These are phyloP conservation scores for Patellaria atrata DNA, from an alignment of 495 filamentous ascomycete genomes.

Conservation along the genomic window DNA sequence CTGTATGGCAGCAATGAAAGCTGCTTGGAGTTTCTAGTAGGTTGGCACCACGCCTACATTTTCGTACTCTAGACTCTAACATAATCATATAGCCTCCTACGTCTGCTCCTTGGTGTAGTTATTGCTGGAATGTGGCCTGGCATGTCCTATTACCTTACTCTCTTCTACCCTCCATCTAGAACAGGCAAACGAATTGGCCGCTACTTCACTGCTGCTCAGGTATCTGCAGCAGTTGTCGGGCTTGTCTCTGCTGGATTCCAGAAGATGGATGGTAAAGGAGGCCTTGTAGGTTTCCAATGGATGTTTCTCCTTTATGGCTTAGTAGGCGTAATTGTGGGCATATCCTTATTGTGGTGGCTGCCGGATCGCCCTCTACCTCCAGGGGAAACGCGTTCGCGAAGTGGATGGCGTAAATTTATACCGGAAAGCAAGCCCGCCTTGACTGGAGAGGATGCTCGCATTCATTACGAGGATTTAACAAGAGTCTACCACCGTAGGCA, in stretches of 20 bases:
- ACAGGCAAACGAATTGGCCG: slow-evolving; percentile 79
- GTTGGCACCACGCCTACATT: slow-evolving; percentile 13
- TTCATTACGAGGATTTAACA: slow-evolving; percentile 75
- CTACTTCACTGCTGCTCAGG: slow-evolving; percentile 80
- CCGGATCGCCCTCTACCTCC: slow-evolving; percentile 68
- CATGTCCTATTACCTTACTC: slow-evolving; percentile 84
- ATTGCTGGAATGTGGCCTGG: slow-evolving; percentile 93
- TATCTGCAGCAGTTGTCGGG: slow-evolving; percentile 81
- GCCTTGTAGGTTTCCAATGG: slow-evolving; percentile 79
- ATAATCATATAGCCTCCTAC: slow-evolving; percentile 42
- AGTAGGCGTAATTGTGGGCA: slow-evolving; percentile 52
- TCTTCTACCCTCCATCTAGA: slow-evolving; percentile 78
- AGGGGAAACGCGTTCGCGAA: slow-evolving; percentile 30
- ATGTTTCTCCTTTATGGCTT: slow-evolving; percentile 89
- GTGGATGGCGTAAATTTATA: slow-evolving; percentile 31
- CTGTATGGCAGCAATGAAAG: slow-evolving; percentile 67
- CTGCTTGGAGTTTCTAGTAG: slow-evolving; percentile 76
- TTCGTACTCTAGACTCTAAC: background rate
- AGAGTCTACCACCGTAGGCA: slow-evolving; percentile 57
- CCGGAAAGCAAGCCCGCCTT: slow-evolving; percentile 50
- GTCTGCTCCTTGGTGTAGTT: slow-evolving; percentile 74
- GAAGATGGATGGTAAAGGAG: slow-evolving; percentile 65
- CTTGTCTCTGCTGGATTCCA: slow-evolving; percentile 85
- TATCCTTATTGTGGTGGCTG: slow-evolving; percentile 73
- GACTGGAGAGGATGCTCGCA: slow-evolving; percentile 57